Base-by-base conservation (phyloP, 2,329 filamentous ascomycete genomes). In the Dactylonectria macrodidyma region DNA sequence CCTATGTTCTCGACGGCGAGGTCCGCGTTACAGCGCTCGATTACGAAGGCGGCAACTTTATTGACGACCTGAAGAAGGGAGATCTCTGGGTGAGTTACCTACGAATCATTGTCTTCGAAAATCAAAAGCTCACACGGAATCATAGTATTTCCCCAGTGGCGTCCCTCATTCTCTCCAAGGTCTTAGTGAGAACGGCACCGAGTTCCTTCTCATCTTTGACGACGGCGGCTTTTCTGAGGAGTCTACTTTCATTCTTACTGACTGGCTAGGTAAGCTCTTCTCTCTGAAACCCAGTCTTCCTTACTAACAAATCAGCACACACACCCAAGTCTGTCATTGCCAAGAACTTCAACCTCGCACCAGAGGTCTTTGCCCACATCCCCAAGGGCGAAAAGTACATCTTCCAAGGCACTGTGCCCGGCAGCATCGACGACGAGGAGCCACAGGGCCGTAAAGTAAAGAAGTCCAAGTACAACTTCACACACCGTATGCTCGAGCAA, bases 151-250 rank as follows among this genome's bases (percentile, higher is more conserved):
- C 81, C 93, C 93, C 24, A 89, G 90, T 11, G 93, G 93, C 7
- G 87, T 94, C 38, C 93, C 93, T 11, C 93, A 95, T 79, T 93
- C 91, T 0, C 87, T 95, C 2, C 93, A 95, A 79, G 93, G 91
- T 0, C 82, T 95, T 1, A 86, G 88, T 50, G 83, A 87, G 30
- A 91, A 92, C 52, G 92, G 84, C 52, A 85, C 83, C 51, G 83
- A 86, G 73, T 85, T 85, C 58, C 79, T 86, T 14, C 79, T 86
- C 67, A 82, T 86, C 66, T 86, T 86, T 47, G 85, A 86, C 68
- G 82, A 84, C 56, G 84, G 87, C 11, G 73, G 76, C 62, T 88
- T 89, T 68, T 88, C 86, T 1, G 87, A 88, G 71, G 87, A 88
- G 68, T 92, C 90, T 2, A 94, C 92, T 0, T 94, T 94, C 78